These are phyloP conservation scores for Anthracocystis walkeri DNA, from an alignment of 1,284 basidiomycete genomes.

Conservation along the genomic window DNA sequence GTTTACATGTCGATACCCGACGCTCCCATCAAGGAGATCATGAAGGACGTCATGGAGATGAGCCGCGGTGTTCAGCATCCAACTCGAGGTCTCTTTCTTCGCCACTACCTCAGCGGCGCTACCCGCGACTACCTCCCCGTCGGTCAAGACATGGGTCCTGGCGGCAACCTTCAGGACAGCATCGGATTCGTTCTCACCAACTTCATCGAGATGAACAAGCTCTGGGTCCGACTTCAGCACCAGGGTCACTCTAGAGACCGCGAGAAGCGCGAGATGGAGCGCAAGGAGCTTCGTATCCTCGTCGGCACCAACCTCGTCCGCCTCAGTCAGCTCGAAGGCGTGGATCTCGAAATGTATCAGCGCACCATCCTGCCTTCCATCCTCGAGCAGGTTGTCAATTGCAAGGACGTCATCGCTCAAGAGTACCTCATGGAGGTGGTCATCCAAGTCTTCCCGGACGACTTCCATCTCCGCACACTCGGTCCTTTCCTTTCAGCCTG, in stretches of 20 bases:
- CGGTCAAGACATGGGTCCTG: conserved; percentile 62
- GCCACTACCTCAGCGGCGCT: conserved; percentile 68
- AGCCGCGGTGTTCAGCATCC: conserved; percentile 69
- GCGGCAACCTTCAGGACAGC: conserved; percentile 65
- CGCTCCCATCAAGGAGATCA: conserved; percentile 69
- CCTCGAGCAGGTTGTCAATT: conserved; percentile 69
- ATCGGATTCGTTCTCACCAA: conserved; percentile 69
- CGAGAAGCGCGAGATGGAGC: conserved; percentile 68
- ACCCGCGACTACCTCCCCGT: conserved; percentile 68
- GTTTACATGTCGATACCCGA: conserved; percentile 70
- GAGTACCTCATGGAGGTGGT: conserved; percentile 70
- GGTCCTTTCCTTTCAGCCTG: conserved; percentile 67
- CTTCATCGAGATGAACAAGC: conserved; percentile 70
- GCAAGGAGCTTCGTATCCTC: conserved; percentile 67
- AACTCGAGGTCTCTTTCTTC: conserved; percentile 67
- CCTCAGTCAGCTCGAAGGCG: conserved; percentile 68
- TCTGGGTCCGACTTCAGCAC: conserved; percentile 69
- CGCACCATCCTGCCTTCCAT: conserved; percentile 65
- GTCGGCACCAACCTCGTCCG: conserved; percentile 69
- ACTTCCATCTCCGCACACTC: conserved; percentile 68
- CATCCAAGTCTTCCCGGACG: conserved; percentile 69
- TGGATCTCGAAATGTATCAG: conserved; percentile 66
- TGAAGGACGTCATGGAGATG: conserved; percentile 70
- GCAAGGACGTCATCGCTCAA: conserved; percentile 69
- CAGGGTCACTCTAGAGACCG: conserved; percentile 68